Conservation (phyloP, 805 yeast genomes). For the Ogataea ganodermae region DNA sequence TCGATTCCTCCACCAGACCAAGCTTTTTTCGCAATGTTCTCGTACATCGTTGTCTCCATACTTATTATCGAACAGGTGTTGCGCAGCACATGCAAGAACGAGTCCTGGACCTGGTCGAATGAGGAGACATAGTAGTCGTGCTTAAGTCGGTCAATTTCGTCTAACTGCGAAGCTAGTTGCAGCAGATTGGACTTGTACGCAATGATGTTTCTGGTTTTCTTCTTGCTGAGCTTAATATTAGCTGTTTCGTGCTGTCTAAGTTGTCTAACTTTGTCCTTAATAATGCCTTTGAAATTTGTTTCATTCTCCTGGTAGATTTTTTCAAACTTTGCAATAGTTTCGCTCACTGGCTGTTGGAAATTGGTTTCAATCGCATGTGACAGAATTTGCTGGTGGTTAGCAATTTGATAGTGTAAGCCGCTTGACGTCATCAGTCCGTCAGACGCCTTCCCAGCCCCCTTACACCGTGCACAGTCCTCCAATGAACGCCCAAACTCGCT, state of each 20-base stretch:
- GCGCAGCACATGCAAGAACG: constrained; percentile 55
- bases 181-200: constrained; percentile 66
- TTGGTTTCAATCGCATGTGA: constrained; percentile 55
- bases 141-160: constrained; percentile 74
- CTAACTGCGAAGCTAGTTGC: constrained; percentile 71
- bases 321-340: constrained; percentile 47
- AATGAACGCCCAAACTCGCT: constrained; percentile 71
- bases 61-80: constrained; percentile 65
- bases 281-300: constrained; percentile 51
- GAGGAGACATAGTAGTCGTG: constrained; percentile 72
- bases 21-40: constrained; percentile 79
- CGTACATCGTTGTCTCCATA: constrained; percentile 80
- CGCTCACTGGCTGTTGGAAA: constrained; percentile 54
- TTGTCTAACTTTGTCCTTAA: constrained; percentile 51
- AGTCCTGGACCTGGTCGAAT: constrained; percentile 59
- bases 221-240: constrained; percentile 58
- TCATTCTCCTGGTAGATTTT: constrained; percentile 49
- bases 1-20: constrained; percentile 89
- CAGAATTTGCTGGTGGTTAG: constrained; percentile 76
- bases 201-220: constrained; percentile 63
- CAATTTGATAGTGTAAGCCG: constrained; percentile 73
- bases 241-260: constrained; percentile 63
- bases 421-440: constrained; percentile 72
- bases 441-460: constrained; percentile 59
- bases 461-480: constrained; percentile 61